Evolutionary conservation across 208 protist genomes (phyloP).

Genomic region (Wallacemonas collosoma): DNA sequence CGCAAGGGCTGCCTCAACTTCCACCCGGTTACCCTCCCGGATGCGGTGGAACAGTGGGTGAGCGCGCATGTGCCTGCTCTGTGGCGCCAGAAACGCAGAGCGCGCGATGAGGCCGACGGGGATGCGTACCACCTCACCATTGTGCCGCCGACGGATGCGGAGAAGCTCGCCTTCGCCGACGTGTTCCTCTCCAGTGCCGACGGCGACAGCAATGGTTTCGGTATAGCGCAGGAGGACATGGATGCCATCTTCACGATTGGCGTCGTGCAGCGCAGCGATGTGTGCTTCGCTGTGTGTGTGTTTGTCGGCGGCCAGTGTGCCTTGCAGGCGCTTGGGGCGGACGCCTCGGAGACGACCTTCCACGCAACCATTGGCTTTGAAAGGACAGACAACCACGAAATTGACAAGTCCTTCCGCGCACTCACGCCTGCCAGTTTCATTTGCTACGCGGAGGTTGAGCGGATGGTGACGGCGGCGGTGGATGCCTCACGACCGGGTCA

Average conservation of each 20-base stretch:
- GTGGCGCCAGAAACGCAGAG: background rate
- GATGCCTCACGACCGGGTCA: background rate
- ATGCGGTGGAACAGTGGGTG: background rate
- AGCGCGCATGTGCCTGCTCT: slow-evolving; percentile 1
- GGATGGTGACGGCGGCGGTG: slow-evolving; percentile 12
- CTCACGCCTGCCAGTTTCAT: slow-evolving; percentile 9
- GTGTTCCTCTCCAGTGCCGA: slow-evolving; percentile 6
- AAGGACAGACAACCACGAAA: slow-evolving; percentile 14
- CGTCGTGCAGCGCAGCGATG: slow-evolving; percentile 15
- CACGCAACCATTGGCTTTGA: slow-evolving; percentile 22
- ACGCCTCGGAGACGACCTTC: slow-evolving; percentile 7
- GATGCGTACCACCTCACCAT: slow-evolving; percentile 21
- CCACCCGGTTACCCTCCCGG: slow-evolving; percentile 3
- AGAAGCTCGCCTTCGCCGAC: slow-evolving; percentile 11
- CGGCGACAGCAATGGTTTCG: background rate
- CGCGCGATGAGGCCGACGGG: slow-evolving; percentile 20
- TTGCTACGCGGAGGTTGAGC: slow-evolving; percentile 12
- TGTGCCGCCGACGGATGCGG: slow-evolving; percentile 13
- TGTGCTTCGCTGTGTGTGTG: slow-evolving; percentile 21
- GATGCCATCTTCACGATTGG: slow-evolving; percentile 16
- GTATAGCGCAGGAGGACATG: slow-evolving; percentile 10
- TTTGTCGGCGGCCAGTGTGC: slow-evolving; percentile 16
- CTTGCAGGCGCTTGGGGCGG: slow-evolving; percentile 6
- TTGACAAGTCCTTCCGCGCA: slow-evolving; percentile 24
- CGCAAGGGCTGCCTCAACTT: slow-evolving; percentile 13